phyloP scores from a whole-genome alignment of 1,139 yeast genomes.

The Kodamaea sp. region DNA sequence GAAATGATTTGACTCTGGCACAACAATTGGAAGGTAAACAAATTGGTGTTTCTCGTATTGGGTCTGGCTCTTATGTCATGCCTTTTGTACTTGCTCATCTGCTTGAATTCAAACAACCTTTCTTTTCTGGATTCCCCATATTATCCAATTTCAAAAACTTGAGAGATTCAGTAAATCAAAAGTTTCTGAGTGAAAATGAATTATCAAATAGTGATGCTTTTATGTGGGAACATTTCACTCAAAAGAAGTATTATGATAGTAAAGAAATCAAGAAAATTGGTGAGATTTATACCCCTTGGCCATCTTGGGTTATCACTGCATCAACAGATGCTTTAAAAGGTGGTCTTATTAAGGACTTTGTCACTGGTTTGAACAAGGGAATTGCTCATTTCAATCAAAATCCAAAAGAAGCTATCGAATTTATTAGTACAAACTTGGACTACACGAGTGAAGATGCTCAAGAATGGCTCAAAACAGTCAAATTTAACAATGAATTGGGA shows the following conservation, averaged over 20 bases:
- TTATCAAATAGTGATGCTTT: conserved; percentile 67
- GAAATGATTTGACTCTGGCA: conserved; percentile 50
- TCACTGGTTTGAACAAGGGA: conserved; percentile 61
- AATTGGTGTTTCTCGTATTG: conserved; percentile 85
- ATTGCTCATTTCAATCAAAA: conserved; percentile 58
- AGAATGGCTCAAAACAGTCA: conserved; percentile 76
- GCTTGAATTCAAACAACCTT: conserved; percentile 45
- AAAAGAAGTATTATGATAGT: conserved; percentile 76
- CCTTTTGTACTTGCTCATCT: conserved; percentile 75
- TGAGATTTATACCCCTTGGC: conserved; percentile 93
- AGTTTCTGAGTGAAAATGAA: conserved; percentile 25
- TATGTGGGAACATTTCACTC: conserved; percentile 95
- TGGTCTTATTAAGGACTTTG: conserved; percentile 37
- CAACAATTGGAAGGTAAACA: conserved; percentile 55
- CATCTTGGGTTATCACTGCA: conserved; percentile 82
- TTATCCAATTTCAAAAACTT: conserved; percentile 69
- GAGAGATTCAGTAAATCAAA: conserved; percentile 71
- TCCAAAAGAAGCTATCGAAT: conserved; percentile 61
- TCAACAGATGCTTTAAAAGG: conserved; percentile 31
- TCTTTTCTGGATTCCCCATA: conserved; percentile 49
- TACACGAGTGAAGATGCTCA: conserved; percentile 73
- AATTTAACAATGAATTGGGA: conserved; percentile 51
- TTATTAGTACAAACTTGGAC: conserved; percentile 66
- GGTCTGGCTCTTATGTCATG: conserved; percentile 91
- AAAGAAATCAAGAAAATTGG: conserved; percentile 81